Conservation (phyloP, 2,329 filamentous ascomycete species). For the Lecanosticta acicola region DNA sequence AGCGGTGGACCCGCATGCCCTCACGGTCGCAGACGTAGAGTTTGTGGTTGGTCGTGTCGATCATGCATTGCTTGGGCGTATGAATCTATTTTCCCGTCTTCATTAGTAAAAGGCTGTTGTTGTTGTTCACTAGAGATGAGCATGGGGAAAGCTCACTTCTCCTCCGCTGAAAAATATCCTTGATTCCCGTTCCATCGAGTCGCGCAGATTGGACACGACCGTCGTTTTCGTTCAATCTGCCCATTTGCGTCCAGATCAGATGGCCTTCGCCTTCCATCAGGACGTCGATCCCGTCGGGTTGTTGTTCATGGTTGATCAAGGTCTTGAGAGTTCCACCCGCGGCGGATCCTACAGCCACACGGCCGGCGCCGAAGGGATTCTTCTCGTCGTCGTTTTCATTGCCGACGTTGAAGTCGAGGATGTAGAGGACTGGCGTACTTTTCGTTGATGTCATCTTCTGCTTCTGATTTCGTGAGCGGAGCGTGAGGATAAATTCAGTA, state of each 20-base stretch:
- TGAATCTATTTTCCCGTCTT: too few species aligned
- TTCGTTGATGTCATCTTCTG: too few species aligned
- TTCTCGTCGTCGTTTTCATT: neutral
- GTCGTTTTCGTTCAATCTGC: conserved; percentile 16
- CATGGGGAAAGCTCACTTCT: too few species aligned
- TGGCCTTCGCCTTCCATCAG: conserved; percentile 10
- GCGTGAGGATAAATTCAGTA: too few species aligned
- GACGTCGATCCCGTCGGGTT: conserved; percentile 32
- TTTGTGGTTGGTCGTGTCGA: conserved; percentile 27
- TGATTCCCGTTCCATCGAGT: conserved; percentile 45
- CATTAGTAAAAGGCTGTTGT: too few species aligned
- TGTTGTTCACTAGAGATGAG: too few species aligned
- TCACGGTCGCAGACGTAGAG: conserved; percentile 44
- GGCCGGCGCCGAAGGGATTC: neutral
- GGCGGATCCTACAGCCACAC: neutral
- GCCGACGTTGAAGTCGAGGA: conserved; percentile 5
- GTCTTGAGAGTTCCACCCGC: neutral
- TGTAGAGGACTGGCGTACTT: conserved; percentile 1
- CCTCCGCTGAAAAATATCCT: conserved; percentile 43
- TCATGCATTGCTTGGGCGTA: conserved; percentile 44
- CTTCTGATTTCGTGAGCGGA: too few species aligned
- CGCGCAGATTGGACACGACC: conserved; percentile 26
- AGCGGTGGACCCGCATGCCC: conserved; percentile 34
- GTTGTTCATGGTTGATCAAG: conserved; percentile 1
- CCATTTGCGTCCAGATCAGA: conserved; percentile 33